phyloP scores from a whole-genome alignment of 2,329 filamentous ascomycete species.

The Microsporum ferrugineum region DNA sequence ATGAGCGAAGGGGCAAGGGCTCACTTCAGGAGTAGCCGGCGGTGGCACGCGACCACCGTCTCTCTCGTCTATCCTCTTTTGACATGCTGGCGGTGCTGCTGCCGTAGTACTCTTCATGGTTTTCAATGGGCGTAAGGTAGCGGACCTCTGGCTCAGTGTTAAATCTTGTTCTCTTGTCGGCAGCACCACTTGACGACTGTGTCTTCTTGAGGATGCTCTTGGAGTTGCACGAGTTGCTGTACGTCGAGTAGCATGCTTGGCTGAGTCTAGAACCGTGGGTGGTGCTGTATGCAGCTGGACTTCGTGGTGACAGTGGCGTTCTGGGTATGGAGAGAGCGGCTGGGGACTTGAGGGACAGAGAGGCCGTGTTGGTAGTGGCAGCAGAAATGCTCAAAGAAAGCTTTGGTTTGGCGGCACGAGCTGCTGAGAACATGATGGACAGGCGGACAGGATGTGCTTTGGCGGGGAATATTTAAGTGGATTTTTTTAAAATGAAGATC shows the following conservation, averaged over 20 bases:
- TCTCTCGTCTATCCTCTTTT: constrained; percentile 37
- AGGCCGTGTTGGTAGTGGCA: constrained; percentile 24
- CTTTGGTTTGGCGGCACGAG: constrained; percentile 35
- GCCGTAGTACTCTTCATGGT: constrained; percentile 39
- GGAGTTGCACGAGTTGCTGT: constrained; percentile 34
- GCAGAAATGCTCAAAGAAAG: constrained; percentile 36
- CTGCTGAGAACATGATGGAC: constrained; percentile 29
- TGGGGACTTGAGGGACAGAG: constrained; percentile 36
- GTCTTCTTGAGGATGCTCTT: constrained; percentile 41
- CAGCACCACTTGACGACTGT: constrained; percentile 12
- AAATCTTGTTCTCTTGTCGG: constrained; percentile 34
- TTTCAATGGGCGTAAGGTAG: constrained; percentile 39
- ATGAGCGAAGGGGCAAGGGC: neutral
- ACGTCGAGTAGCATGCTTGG: constrained; percentile 27
- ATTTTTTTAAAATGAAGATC: neutral
- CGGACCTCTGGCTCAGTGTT: constrained; percentile 34
- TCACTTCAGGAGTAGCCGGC: neutral
- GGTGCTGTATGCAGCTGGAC: constrained; percentile 25
- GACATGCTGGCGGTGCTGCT: constrained; percentile 30
- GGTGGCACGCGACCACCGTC: constrained; percentile 28
- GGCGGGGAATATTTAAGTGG: neutral
- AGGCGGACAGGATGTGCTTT: neutral
- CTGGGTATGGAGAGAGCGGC: constrained; percentile 21
- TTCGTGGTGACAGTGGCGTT: constrained; percentile 35
- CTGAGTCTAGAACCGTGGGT: constrained; percentile 27